Conservation (phyloP, 306 rosid genomes). For the Pyrus bretschneideri region DNA sequence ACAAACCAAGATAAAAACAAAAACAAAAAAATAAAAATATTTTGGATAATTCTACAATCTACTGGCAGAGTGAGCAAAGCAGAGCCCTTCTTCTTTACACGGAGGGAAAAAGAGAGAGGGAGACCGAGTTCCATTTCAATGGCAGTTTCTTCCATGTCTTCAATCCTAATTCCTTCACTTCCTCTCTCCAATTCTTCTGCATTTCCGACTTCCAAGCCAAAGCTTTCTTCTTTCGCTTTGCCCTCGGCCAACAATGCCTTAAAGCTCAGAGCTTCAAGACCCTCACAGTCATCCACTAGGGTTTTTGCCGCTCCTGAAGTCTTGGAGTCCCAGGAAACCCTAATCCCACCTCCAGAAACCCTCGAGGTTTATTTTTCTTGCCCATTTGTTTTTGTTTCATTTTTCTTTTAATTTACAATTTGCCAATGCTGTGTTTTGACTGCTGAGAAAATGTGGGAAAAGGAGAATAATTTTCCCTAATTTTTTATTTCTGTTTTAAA, state of each 20-base stretch:
- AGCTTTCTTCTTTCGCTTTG: conserved; percentile 22
- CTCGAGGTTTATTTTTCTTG: conserved; percentile 35
- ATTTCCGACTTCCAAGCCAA: conserved; percentile 30
- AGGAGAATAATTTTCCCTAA: neutral
- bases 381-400: neutral
- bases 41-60: conserved; percentile 34
- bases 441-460: neutral
- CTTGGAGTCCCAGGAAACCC: conserved; percentile 37
- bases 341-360: conserved; percentile 36
- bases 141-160: conserved; percentile 70
- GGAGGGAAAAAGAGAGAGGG: neutral
- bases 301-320: conserved; percentile 67
- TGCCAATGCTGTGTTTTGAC: conserved; percentile 1
- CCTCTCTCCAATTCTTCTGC: conserved; percentile 41
- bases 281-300: conserved; percentile 35
- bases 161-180: conserved; percentile 43
- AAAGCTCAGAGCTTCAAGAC: conserved; percentile 32
- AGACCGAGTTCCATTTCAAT: conserved; percentile 29
- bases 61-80: neutral
- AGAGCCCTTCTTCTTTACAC: neutral
- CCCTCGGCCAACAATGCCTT: conserved; percentile 22
- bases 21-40: neutral
- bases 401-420: neutral
- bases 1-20: neutral
- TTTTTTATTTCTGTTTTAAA: neutral